These are phyloP conservation scores for Scolecobasidium constrictum DNA, from an alignment of 2,329 filamentous ascomycete genomes.

Conservation along the genomic window DNA sequence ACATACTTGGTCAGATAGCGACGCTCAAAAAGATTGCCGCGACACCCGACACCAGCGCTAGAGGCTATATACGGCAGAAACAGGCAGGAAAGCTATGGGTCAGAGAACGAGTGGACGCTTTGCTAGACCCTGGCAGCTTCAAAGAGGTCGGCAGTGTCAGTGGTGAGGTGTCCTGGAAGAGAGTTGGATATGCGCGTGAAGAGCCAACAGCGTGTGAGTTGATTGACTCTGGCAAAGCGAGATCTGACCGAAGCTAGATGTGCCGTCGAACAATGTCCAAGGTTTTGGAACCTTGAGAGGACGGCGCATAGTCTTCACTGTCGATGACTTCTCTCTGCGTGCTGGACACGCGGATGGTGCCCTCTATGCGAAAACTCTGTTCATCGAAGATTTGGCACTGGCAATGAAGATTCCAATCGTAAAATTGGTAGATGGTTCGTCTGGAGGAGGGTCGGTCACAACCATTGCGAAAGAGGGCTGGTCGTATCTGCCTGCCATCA, in stretches of 20 bases:
- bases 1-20: slow-evolving; percentile 47
- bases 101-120: slow-evolving; percentile 45
- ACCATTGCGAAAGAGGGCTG: slow-evolving; percentile 45
- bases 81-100: slow-evolving; percentile 56
- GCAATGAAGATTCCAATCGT: slow-evolving; percentile 47
- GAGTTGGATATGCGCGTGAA: slow-evolving; percentile 32
- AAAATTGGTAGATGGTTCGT: slow-evolving; percentile 54
- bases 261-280: slow-evolving; percentile 53
- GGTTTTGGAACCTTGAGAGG: slow-evolving; percentile 42
- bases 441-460: slow-evolving; percentile 51
- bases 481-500: slow-evolving; percentile 49
- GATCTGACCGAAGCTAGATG: background rate
- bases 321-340: slow-evolving; percentile 53
- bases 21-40: slow-evolving; percentile 41
- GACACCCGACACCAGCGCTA: slow-evolving; percentile 41
- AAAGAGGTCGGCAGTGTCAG: slow-evolving; percentile 50
- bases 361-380: slow-evolving; percentile 45
- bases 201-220: slow-evolving; percentile 36
- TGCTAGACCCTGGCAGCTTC: slow-evolving; percentile 47
- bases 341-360: slow-evolving; percentile 55
- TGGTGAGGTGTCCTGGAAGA: slow-evolving; percentile 48
- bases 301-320: slow-evolving; percentile 47
- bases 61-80: slow-evolving; percentile 53
- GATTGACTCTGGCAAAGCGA: background rate
- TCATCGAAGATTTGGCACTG: slow-evolving; percentile 51